These are phyloP conservation scores for Tillandsia leiboldiana DNA, from an alignment of 176 grass and related monocot genomes.

Conservation along the genomic window DNA sequence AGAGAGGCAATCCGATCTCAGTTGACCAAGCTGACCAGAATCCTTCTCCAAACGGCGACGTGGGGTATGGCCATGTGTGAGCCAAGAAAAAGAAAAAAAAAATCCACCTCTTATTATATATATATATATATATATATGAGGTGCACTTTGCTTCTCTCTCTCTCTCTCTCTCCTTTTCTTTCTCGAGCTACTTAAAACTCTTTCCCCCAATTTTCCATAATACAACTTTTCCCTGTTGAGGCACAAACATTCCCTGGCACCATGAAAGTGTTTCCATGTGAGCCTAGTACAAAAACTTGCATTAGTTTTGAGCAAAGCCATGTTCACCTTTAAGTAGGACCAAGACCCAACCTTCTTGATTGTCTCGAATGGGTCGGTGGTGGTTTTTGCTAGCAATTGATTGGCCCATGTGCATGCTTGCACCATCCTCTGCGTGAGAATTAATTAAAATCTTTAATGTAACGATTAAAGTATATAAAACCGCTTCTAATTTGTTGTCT, in stretches of 20 bases:
- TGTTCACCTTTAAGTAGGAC: neutral
- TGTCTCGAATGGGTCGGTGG: neutral
- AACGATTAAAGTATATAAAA: too few relatives aligned
- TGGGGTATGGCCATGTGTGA: neutral
- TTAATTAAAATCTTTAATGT: too few relatives aligned
- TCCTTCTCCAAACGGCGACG: constrained; percentile 10
- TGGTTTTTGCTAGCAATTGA: constrained; percentile 17
- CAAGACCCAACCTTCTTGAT: constrained; percentile 19
- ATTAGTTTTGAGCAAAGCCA: constrained; percentile 17
- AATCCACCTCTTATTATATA: neutral
- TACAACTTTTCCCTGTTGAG: constrained; percentile 11
- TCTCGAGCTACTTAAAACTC: constrained; percentile 4
- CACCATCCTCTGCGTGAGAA: too few relatives aligned
- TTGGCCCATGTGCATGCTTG: constrained; percentile 25
- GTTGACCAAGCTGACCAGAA: constrained; percentile 34
- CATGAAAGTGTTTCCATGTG: constrained; percentile 13
- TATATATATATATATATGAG: neutral
- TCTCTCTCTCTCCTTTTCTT: neutral
- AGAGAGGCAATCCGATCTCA: constrained; percentile 3
- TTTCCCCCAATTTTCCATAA: constrained; percentile 8
- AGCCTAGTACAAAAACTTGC: neutral
- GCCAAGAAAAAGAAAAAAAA: too few relatives aligned
- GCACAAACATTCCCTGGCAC: constrained; percentile 1
- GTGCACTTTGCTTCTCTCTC: neutral
- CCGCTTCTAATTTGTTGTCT: too few relatives aligned